Base-by-base conservation (phyloP, 108 stramenopile genomes). In the Nitzschia sp. region DNA sequence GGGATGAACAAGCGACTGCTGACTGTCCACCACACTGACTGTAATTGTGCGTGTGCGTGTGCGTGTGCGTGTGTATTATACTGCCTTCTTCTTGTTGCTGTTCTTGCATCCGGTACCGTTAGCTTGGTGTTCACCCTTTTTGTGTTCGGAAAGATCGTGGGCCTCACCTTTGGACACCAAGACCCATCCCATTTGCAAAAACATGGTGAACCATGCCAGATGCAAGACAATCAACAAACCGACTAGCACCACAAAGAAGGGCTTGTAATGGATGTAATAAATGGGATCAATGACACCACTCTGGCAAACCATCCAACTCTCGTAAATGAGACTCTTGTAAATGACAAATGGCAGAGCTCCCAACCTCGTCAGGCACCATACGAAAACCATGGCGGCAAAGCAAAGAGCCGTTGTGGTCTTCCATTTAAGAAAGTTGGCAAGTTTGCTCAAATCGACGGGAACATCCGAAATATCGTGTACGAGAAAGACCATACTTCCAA, bases 341-440 rank as follows among this genome's bases (percentile, higher is more conserved):
- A 95, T 88, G 28, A 88, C 72, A 76, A 92, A 95, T 11, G 91
- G 91, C 38, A 95, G 72, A 11, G 90, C 72, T 30, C 32, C 48
- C 36, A 95, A 66, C 27, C 91, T 66, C 0, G 90, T 86, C 9
- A 80, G 27, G 13, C 87, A 52, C 91, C 94, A 95, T 46, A 85
- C 71, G n/a, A 90, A 15, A 11, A 89, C 87, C 90, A 95, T 91
- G 36, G 70, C 22, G 0, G 69, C 74, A 72, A 89, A 89, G 55
- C 88, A 89, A 48, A 80, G 53, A 25, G 85, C 76, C 1, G 94
- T 93, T 1, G 91, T 80, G 31, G 41, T 58, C 71, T 93, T 95
- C 88, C 88, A 91, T 64, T 95, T 95, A 26, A 95, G 68, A 70
- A 95, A 95, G 61, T 95, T 95, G 64, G 88, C 91, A 45, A 95